Conservation (phyloP, 148 eudicot species). For the Polygonum maritimum region DNA sequence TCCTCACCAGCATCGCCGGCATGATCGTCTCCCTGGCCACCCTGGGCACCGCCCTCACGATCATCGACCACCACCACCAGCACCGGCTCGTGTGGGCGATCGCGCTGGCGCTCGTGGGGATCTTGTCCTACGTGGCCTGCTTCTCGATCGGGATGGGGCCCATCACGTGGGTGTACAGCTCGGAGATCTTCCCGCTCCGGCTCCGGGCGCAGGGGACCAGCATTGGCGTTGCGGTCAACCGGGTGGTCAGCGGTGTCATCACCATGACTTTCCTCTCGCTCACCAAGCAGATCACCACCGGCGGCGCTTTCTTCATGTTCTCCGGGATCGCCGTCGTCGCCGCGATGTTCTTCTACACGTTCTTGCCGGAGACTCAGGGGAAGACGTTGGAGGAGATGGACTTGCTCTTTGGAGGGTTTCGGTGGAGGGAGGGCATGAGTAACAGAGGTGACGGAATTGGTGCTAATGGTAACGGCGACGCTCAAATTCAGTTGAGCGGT, state of each 20-base stretch:
- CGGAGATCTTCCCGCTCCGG: slow-evolving; percentile 40
- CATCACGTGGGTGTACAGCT: slow-evolving; percentile 42
- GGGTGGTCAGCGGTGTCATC: slow-evolving; percentile 19
- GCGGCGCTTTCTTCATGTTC: slow-evolving; percentile 15
- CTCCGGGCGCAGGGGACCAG: slow-evolving; percentile 30
- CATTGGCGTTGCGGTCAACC: slow-evolving; percentile 21
- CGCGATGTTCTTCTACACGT: slow-evolving; percentile 9
- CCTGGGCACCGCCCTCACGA: slow-evolving; percentile 16
- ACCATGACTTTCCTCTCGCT: slow-evolving; percentile 22
- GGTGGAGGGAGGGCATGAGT: slow-evolving; percentile 7
- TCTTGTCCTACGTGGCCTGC: slow-evolving; percentile 23
- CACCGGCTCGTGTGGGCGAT: slow-evolving; percentile 24
- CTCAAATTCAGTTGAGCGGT: background rate
- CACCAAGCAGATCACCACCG: slow-evolving; percentile 7
- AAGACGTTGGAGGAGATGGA: slow-evolving; percentile 20
- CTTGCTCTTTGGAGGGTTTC: slow-evolving; percentile 7
- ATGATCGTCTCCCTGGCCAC: slow-evolving; percentile 17
- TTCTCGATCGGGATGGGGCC: slow-evolving; percentile 50
- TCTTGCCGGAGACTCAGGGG: slow-evolving; percentile 21
- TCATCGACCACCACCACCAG: slow-evolving; percentile 18
- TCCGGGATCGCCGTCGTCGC: slow-evolving; percentile 22
- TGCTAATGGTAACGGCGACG: background rate
- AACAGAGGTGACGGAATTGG: background rate
- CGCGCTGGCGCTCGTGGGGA: slow-evolving; percentile 14
- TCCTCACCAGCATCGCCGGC: slow-evolving; percentile 43